These are phyloP conservation scores for Rosa persica DNA, from an alignment of 306 rosid species.

Conservation along the genomic window DNA sequence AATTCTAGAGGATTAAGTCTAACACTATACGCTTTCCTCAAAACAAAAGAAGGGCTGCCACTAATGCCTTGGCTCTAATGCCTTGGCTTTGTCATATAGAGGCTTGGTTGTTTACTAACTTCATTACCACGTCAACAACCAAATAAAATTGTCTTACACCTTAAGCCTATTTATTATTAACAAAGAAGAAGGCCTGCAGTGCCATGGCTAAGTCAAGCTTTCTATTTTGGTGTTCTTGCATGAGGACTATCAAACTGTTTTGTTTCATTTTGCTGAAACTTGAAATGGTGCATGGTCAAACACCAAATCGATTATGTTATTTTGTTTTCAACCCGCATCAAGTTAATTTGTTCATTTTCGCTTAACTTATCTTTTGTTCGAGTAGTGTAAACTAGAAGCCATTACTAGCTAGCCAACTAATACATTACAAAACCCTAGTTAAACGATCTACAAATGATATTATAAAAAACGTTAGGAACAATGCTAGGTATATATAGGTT, in stretches of 20 bases:
- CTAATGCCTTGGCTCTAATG: neutral
- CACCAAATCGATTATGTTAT: neutral
- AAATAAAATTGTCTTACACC: neutral
- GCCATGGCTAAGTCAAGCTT: neutral
- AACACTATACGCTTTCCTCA: neutral
- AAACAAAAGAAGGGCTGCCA: neutral
- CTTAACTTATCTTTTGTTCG: neutral
- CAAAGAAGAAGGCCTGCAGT: neutral
- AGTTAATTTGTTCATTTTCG: neutral
- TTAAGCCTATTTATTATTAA: neutral
- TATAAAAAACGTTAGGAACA: neutral
- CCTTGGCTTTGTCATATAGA: neutral
- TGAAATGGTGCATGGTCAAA: neutral
- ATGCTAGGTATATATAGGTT: neutral
- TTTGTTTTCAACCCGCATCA: neutral
- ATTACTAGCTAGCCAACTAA: neutral
- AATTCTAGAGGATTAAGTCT: neutral
- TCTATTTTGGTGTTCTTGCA: neutral
- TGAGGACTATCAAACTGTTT: neutral
- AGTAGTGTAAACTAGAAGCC: conserved; percentile 4
- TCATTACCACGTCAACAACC: conserved; percentile 1
- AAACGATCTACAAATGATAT: neutral
- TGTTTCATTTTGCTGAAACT: neutral
- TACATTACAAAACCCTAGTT: neutral
- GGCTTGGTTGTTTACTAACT: neutral